Base-by-base conservation (phyloP, 1,284 basidiomycete species). In the Pyrrhoderma lamaoense region DNA sequence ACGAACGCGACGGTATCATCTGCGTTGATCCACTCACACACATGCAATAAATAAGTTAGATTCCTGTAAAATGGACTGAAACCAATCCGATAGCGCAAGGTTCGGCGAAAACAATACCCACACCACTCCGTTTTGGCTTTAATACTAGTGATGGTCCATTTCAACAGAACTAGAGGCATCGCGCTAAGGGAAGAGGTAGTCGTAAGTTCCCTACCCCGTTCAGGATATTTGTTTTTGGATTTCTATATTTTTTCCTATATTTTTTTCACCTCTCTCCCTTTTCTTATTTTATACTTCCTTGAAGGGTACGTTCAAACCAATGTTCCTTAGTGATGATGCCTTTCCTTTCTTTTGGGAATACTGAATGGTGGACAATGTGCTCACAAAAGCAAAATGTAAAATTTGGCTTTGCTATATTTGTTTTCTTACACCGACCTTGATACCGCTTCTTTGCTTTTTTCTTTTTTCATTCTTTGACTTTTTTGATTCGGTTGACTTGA, bases 21-120 rank as follows among this genome's bases (percentile, higher is more conserved):
- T 93, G 88, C 62, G 82, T 95, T 46, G 93, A 97, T 65, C 71
- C 85, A 25, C 69, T 89, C 58, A 90, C 86, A 25, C 89, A 91
- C 62, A 67, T 73, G 45, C 51, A 53, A 51, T 57, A 40, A 52
- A 9, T 16, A n/a, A n/a, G n/a, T n/a, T n/a, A n/a, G n/a, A n/a
- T n/a, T n/a, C n/a, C n/a, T n/a, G n/a, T n/a, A n/a, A n/a, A n/a
- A n/a, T n/a, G n/a, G n/a, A n/a, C n/a, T n/a, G n/a, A n/a, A n/a
- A n/a, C n/a, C n/a, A n/a, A n/a, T n/a, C n/a, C n/a, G 8, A n/a
- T n/a, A n/a, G 19, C 11, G 31, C 34, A 45, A 51, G 23, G 25
- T 45, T 16, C 42, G 19, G 23, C 5, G 8, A 31, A 31, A 11
- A 31, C 27, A 11, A 31, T 31, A 31, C 27, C 27, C 27, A 31